Base-by-base conservation (phyloP, 306 rosid genomes). In the Lupinus albus region DNA sequence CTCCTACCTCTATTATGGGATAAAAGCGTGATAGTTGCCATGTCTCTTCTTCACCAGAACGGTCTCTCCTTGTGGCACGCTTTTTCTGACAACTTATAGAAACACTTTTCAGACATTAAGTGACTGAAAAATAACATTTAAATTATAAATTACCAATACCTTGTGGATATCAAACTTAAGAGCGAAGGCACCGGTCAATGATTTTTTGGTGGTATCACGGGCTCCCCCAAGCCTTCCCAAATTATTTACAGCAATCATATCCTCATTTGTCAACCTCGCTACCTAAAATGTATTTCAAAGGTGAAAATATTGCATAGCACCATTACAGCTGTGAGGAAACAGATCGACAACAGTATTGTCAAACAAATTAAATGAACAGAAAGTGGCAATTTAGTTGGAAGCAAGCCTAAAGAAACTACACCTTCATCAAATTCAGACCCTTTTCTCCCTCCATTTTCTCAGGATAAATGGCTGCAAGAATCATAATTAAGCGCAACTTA, bases 391-490 rank as follows among this genome's bases (percentile, higher is more conserved):
- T 64, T 47, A 48, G 39, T 53, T 49, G 56, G 61, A 49, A 49
- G 4, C 30, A 25, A 25, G 30, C 4, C 4, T 2, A 56, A 64
- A 39, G 47, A 59, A 62, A 68, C 80, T 76, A 73, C 13, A 92
- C 98, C 97, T 78, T 86, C 91, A 88, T 89, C 81, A 93, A 75
- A 82, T 85, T 89, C 69, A 42, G 80, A 74, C 98, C 97, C 81
- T 90, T 93, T 80, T 93, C 97, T 45, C 96, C 94, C 60, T 89
- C 97, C 52, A 89, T 82, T 85, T 93, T 93, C 77, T 89, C 97
- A 59, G 98, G 98, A 82, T 88, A 85, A 79, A 89, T 67, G 78
- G 91, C 89, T 20, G 96, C 97, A 77, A 93, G 88, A 79, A 93
- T 85, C 98, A 93, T 80, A 79, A 93, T 73, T 76, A 93, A 77